These are phyloP conservation scores for Neurospora sp. DNA, from an alignment of 495 filamentous ascomycete genomes.

Conservation along the genomic window DNA sequence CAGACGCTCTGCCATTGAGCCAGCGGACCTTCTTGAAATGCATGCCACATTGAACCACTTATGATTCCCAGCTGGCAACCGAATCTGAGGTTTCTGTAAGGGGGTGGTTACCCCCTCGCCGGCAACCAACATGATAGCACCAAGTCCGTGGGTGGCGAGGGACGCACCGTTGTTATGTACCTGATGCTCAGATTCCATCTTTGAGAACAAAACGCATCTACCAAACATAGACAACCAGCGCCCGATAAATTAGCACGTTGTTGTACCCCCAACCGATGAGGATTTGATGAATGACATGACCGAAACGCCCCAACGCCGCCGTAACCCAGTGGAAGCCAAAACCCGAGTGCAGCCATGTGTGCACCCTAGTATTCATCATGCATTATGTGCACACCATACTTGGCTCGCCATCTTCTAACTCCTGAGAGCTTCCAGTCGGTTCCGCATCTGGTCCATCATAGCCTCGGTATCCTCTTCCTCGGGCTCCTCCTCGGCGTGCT, in stretches of 20 bases:
- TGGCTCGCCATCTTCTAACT: conserved; percentile 42
- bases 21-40: not conserved
- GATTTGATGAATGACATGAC: not conserved
- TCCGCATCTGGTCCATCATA: conserved; percentile 88
- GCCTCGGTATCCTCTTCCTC: conserved; percentile 79
- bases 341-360: not conserved
- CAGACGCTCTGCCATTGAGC: not conserved
- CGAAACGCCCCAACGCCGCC: not conserved
- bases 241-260: not conserved
- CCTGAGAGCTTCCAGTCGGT: conserved; percentile 80
- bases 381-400: not conserved
- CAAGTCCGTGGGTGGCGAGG: not conserved
- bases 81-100: not conserved
- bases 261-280: not conserved
- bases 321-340: not conserved
- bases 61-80: not conserved
- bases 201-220: not conserved
- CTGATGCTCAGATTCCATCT: not conserved
- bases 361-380: not conserved
- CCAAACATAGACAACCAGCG: not conserved
- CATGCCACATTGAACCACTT: not conserved
- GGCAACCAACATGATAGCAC: not conserved
- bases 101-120: not conserved
- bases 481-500: conserved; percentile 61
- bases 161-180: not conserved